Conservation (phyloP, 2,329 filamentous ascomycete genomes). For the Magnaporthiopsis poae region DNA sequence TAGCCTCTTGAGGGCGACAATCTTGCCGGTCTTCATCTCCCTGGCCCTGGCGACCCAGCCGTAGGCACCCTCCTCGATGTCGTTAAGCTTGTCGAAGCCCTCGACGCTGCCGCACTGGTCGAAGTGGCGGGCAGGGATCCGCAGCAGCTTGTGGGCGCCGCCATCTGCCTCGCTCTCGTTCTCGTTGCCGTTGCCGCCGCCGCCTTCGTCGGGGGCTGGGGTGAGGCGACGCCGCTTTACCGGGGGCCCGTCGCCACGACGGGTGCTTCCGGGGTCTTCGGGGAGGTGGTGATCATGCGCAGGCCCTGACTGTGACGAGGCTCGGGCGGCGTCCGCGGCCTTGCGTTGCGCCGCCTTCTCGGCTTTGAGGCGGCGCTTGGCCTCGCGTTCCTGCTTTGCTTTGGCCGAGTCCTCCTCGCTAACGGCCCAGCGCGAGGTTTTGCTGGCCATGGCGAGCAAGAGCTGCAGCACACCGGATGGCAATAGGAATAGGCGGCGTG, state of each 20-base stretch:
- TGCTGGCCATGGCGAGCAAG: constrained; percentile 42
- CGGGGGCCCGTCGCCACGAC: constrained; percentile 31
- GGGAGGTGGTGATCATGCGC: constrained; percentile 13
- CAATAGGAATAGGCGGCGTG: not conserved
- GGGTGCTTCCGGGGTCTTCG: not conserved
- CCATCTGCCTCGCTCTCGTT: constrained; percentile 13
- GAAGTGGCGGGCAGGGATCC: constrained; percentile 62
- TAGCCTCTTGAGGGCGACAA: constrained; percentile 87
- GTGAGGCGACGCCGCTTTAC: constrained; percentile 54
- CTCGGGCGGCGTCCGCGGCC: constrained; percentile 30
- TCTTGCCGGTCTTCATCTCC: constrained; percentile 60
- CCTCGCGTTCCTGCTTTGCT: constrained; percentile 73
- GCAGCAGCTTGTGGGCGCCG: constrained; percentile 48
- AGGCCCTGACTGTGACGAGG: constrained; percentile 17
- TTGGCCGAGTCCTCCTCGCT: constrained; percentile 69
- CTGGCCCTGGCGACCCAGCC: constrained; percentile 83
- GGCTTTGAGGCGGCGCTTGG: constrained; percentile 74
- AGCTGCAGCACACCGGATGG: constrained; percentile 7
- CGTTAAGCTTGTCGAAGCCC: constrained; percentile 84
- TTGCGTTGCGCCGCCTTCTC: constrained; percentile 61
- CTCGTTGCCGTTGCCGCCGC: constrained; percentile 20
- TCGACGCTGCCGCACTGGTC: constrained; percentile 65
- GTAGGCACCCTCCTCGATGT: constrained; percentile 95
- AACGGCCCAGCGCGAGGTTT: constrained; percentile 75
- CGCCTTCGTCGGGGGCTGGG: constrained; percentile 28